Base-by-base conservation (phyloP, 305 asterid species). In the Solanum chacoense region DNA sequence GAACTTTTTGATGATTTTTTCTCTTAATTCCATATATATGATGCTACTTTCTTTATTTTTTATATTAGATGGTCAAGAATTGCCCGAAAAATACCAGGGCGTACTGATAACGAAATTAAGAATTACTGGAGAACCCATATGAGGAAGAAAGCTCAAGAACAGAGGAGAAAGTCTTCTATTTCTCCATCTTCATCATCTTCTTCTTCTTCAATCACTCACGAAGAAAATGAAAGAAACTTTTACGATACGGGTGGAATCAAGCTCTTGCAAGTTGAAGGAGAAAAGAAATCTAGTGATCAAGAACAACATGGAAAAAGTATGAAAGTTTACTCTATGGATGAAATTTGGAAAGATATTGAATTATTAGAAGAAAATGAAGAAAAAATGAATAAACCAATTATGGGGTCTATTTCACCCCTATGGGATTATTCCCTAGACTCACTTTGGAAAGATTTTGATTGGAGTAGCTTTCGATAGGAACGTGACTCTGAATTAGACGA, bases 21-120 rank as follows among this genome's bases (percentile, higher is more conserved):
- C 86, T 7, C 31, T 40, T 18, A 88, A 37, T 50, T 35, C 0
- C 3, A 13, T 11, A 16, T 73, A 28, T 45, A 5, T 74, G 18
- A 83, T 84, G 16, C 11, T 65, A 1, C 5, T 11, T 14, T 20
- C 1, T 22, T 26, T 42, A 6, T 59, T 67, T 16, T 35, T 84
- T 6, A 10, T 42, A 18, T 87, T 89, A 97, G 99, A 90, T 97
- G 99, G 99, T 97, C 99, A 28, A 96, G 94, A 90, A 97, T 97
- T 87, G 98, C 99, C 4, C 90, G 93, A 24, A 97, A 95, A 85
- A 72, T 97, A 81, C 98, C 99, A 1, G 99, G 98, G 10, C 95
- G 99, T 90, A 97, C 99, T 0, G 99, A 97, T 88, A 97, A 97
- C 45, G 98, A 97, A 92, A 97, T 97, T 87, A 97, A 97, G 91